Conservation (phyloP, 1,284 basidiomycete species). For the Melanopsichium pennsylvanicum region DNA sequence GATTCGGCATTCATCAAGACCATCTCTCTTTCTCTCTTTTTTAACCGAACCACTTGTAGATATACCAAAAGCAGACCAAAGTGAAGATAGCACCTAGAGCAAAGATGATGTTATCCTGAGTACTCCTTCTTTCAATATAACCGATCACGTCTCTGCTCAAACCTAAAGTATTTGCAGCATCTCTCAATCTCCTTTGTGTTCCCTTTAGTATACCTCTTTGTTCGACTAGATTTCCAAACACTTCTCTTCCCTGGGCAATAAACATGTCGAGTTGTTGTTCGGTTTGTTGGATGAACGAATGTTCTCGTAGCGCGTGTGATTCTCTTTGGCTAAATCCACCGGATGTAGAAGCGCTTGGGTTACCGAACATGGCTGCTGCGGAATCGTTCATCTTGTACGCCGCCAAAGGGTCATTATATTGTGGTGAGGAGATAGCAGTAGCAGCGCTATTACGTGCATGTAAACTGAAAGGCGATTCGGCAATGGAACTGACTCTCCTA, state of each 20-base stretch:
- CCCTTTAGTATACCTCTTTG: conserved; percentile 63
- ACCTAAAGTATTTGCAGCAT: conserved; percentile 63
- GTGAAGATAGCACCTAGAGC: conserved; percentile 60
- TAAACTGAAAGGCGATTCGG: conserved; percentile 54
- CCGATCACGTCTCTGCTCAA: conserved; percentile 63
- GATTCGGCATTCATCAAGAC: too few species aligned
- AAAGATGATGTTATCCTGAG: conserved; percentile 64
- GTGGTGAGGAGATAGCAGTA: conserved; percentile 12
- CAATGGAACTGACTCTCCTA: conserved; percentile 19
- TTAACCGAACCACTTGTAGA: conserved; percentile 61
- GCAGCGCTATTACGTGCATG: conserved; percentile 53
- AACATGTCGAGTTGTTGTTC: conserved; percentile 63
- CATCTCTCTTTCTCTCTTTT: too few species aligned
- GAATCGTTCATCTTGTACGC: conserved; percentile 61
- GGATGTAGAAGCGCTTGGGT: not conserved
- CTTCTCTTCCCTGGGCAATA: conserved; percentile 62
- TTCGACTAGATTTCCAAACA: conserved; percentile 64
- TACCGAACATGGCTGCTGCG: conserved; percentile 60
- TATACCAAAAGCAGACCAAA: conserved; percentile 62
- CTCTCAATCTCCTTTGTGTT: conserved; percentile 55
- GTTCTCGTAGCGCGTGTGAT: conserved; percentile 61
- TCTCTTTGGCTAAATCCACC: conserved; percentile 50
- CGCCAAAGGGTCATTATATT: conserved; percentile 45
- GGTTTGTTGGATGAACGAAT: conserved; percentile 63
- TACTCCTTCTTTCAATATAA: conserved; percentile 62